Evolutionary conservation across 192 early-diverging fungal species (phyloP), one percentile per base, ranked within the genome.

Genomic region (Mortierella antarctica): DNA sequence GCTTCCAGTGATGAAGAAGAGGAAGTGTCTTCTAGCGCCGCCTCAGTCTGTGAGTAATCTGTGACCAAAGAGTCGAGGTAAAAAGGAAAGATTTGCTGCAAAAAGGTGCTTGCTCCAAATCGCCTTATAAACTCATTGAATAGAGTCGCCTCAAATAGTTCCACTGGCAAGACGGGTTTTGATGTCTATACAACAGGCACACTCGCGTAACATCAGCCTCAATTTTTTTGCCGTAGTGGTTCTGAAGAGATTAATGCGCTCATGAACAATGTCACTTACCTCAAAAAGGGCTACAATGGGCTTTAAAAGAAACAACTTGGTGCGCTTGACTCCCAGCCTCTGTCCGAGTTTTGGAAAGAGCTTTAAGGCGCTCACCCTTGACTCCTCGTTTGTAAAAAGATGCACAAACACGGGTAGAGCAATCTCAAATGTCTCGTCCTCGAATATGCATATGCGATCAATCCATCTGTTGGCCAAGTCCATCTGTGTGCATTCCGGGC

Each of bases 211-310:
- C 62, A 0, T 10, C 65, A 66, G n/a, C 10, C 2, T 13, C 21
- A 42, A 20, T 0, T 6, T 64, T 14, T 7, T 46, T 7, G 47
- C 18, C 20, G 13, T 14, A 45, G 46, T 44, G 46, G 18, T 31
- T 13, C 5, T 44, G 47, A 7, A 42, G 60, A 15, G 47, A 39
- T 23, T 57, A 7, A 39, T 62, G 12, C 4, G 48, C 6, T 18
- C 15, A 23, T 17, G 45, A 50, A 8, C 50, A 42, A 42, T n/a
- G n/a, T 65, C 23, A 44, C 5, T 42, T 84, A 89, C 87, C 71
- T 90, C 89, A 73, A 90, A 88, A n/a, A 90, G 68, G 7, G 86
- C 78, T 20, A 88, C 67, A n/a, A 88, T 88, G 3, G 85, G 87
- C 49, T 90, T 90, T n/a, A 90, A 67, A 10, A 90, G 57, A 57